Percentiles rank a stretch among this genome's conserved stretches.
Evolutionary conservation across 495 filamentous ascomycete species (phyloP).

Genomic region (Xylaria castorea): DNA sequence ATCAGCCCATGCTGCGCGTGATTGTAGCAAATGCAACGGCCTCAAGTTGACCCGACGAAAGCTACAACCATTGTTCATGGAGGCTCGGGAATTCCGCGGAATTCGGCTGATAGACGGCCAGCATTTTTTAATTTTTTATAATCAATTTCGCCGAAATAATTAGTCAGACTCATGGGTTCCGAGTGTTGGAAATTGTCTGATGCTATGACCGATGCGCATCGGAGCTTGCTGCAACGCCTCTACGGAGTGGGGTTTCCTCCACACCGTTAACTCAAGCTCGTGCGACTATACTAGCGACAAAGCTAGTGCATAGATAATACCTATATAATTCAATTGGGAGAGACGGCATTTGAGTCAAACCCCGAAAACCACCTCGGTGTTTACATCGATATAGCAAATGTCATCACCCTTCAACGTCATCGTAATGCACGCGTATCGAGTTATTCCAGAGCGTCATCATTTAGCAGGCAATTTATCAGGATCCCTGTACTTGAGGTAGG

Average conservation of each 20-base stretch:
- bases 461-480: too few relatives aligned
- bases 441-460: background rate
- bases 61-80: background rate
- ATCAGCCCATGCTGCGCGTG: background rate
- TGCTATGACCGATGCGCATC: constrained; percentile 7
- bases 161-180: background rate
- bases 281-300: background rate
- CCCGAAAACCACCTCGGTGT: background rate
- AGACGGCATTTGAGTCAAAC: background rate
- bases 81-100: background rate
- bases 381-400: background rate
- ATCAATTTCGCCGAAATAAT: background rate
- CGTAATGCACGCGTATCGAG: background rate
- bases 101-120: background rate
- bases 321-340: background rate
- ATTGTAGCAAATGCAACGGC: background rate
- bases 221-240: background rate
- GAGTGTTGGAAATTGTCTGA: background rate
- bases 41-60: background rate
- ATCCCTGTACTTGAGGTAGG: too few relatives aligned
- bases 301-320: too few relatives aligned
- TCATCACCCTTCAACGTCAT: background rate
- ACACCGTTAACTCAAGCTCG: background rate
- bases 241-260: background rate
- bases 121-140: background rate